Base-by-base conservation (phyloP, 2,329 filamentous ascomycete genomes). In the Graphilbum sp. region DNA sequence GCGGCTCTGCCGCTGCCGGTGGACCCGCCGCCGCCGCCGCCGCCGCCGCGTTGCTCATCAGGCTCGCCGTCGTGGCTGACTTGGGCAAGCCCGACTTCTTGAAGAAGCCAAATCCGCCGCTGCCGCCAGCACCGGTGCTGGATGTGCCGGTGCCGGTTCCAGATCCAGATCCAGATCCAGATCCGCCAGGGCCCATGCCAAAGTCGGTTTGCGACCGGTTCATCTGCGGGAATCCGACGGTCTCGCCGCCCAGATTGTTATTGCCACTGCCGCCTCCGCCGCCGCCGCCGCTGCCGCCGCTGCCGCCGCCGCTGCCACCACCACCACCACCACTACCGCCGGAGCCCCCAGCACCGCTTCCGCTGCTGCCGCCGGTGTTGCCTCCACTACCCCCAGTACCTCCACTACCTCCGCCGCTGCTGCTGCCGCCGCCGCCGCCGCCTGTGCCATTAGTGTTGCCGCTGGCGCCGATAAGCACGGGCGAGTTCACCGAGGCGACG, bases 51-150 rank as follows among this genome's bases (percentile, higher is more conserved):
- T 2, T 54, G 41, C 32, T 53, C 8, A 58, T 54, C 15, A 64
- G 45, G 39, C 61, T 66, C 36, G 53, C 53, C 5, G 56, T 47
- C 1, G 67, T 66, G 44, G 60, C 59, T 1, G 64, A 67, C 54
- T 70, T 76, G 32, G 66, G 63, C 51, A 68, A 55, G 17, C 60
- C 55, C 8, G 58, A 59, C 49, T 69, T 64, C 52, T 69, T 70
- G 54, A 87, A 87, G 58, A 86, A 79, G 5, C 75, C 77, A 52
- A 83, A 82, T 15, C 76, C 75, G 20, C 71, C 67, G 46, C 37
- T 50, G 47, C 37, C 61, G 52, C 45, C 52, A 37, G 40, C 57
- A 43, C 39, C 49, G 43, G 7, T 12, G 23, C 23, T 12, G 12
- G 12, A 7, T n/a, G n/a, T n/a, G n/a, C n/a, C n/a, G n/a, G n/a